Evolutionary conservation across 2,329 filamentous ascomycete species (phyloP).

Genomic region (Knoxdaviesia proteae): DNA sequence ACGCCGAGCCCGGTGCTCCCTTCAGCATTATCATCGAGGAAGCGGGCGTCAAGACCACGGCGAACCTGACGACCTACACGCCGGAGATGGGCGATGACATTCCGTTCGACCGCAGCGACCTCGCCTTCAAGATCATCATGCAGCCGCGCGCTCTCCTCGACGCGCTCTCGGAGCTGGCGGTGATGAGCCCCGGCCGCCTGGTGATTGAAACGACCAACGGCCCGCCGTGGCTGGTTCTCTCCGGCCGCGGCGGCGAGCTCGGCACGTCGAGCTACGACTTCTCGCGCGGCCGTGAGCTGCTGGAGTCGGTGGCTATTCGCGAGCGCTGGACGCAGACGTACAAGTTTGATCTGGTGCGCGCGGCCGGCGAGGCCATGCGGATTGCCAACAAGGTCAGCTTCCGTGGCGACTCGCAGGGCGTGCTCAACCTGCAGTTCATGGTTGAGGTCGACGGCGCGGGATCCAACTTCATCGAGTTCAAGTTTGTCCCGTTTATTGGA

Average conservation of each 20-base stretch:
- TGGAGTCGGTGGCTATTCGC: constrained; percentile 53
- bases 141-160: constrained; percentile 53
- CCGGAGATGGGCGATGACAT: constrained; percentile 59
- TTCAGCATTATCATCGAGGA: constrained; percentile 77
- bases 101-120: constrained; percentile 60
- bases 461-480: constrained; percentile 61
- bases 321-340: constrained; percentile 49
- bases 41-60: constrained; percentile 68
- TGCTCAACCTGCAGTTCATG: constrained; percentile 91
- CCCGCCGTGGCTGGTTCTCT: constrained; percentile 55
- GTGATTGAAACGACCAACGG: constrained; percentile 43
- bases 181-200: constrained; percentile 51
- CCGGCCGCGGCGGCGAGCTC: constrained; percentile 35
- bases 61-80: constrained; percentile 75
- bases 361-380: constrained; percentile 79
- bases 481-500: constrained; percentile 52
- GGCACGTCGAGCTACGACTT: constrained; percentile 47
- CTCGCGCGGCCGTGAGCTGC: constrained; percentile 39
- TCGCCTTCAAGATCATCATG: constrained; percentile 92
- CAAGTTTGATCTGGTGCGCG: constrained; percentile 71
- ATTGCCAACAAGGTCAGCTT: constrained; percentile 84
- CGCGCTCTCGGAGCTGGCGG: constrained; percentile 46
- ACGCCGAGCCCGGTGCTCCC: constrained; percentile 51
- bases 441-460: constrained; percentile 58
- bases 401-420: constrained; percentile 69